Evolutionary conservation across 768 basidiomycete species (phyloP), one percentile per base, ranked within the genome.

Genomic region (Steccherinum ochraceum): DNA sequence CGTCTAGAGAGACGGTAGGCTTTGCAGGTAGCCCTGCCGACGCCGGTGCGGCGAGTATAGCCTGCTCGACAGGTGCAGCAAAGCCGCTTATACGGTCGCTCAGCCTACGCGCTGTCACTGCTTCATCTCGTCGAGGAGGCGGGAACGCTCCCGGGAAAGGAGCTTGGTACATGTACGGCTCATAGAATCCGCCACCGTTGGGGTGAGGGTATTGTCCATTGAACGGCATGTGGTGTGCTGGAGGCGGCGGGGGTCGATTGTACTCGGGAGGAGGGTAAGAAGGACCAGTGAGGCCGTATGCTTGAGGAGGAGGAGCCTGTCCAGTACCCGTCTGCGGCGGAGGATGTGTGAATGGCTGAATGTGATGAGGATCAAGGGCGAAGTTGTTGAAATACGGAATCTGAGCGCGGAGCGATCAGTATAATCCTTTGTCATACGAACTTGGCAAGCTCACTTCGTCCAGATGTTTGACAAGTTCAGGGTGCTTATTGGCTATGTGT

Each of bases 401-500:
- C 93, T 94, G 51, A 24, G 19, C 49, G 18, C n/a, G 7, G 45
- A 16, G 24, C 40, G 27, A 25, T 56, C 19, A 55, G 35, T 13
- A 52, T 50, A 35, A 43, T n/a, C 5, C 18, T 2, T 18, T 7
- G 7, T 35, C 13, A n/a, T 5, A 18, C 21, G 23, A 24, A 40
- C 23, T 25, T 51, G 46, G 51, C 46, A 55, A 27, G 61, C 75
- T 69, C 65, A 96, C 95, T 61, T 94, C 88, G 40, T 93, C 91
- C 16, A 97, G 79, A 46, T 76, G 71, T 58, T 86, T 88, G 52
- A 94, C 79, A 13, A 91, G 72, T 53, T 96, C 90, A 11, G 86
- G 73, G 64, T 99, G 96, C 66, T 98, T 98, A 66, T 94, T 92
- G 12, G 85, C 80, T 54, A 99, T 85, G 65, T 99, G 96, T 75